Evolutionary conservation across 345 rosid species (phyloP), one percentile per base, ranked within the genome.

Genomic region (Brassica rapa): DNA sequence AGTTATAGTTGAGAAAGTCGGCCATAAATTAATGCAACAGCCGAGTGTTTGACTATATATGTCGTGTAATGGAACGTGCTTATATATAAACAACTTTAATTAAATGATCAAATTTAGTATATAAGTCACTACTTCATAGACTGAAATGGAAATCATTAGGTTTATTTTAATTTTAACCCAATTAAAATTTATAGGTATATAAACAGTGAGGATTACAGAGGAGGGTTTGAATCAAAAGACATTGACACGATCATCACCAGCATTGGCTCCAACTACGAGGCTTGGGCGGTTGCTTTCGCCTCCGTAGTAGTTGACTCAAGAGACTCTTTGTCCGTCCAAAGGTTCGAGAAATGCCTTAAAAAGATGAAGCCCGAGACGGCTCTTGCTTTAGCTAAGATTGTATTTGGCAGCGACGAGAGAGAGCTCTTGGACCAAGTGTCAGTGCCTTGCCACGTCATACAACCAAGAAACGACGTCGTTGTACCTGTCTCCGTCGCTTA

Each of bases 301-400:
- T 32, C 89, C 1, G 9, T 82, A 1, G 87, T 30, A 6, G 84
- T 87, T 32, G 97, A 77, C 68, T 0, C 83, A 0, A 81, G 65
- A 11, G 91, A 88, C 72, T 85, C 86, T 43, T 2, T 3, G 4
- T 87, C 91, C 0, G 74, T 69, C 5, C 82, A 87, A 14, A 82
- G 62, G 5, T 59, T 86, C 2, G 68, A 64, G 1, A 85, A 75
- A 7, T 71, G 81, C 63, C 75, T 92, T 66, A 78, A 67, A 61
- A 65, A 76, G 11, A 90, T 89, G 97, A 86, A 75, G 2, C 89
- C 81, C 8, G 89, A 88, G 57, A 82, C 89, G 6, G 93, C 92
- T 6, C 66, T 86, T n/a, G 72, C 89, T 14, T 61, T 88, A 25
- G 93, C 91, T 11, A 88, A 88, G 76, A 82, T 83, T 1, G 93